Conservation (phyloP, 73 alveolate species). For the Paramecium sexaurelia region DNA sequence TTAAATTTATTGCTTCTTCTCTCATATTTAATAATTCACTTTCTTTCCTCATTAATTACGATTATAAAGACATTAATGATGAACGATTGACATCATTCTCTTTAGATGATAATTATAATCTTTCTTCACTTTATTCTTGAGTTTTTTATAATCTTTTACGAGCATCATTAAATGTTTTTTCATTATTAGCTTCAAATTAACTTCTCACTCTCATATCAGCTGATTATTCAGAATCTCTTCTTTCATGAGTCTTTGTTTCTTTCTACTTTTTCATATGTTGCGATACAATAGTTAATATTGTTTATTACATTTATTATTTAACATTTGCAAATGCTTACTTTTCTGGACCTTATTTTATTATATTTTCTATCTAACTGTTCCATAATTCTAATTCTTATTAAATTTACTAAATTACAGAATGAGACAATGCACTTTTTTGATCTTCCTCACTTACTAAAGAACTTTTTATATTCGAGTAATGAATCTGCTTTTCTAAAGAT, state of each 20-base stretch:
- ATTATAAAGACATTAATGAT: constrained; percentile 20
- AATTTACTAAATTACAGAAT: neutral
- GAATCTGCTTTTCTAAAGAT: constrained; percentile 14
- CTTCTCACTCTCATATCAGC: neutral
- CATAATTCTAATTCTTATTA: constrained; percentile 38
- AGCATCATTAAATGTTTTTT: constrained; percentile 43
- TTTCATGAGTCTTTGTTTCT: constrained; percentile 12
- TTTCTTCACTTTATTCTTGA: neutral
- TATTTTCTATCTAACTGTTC: constrained; percentile 35
- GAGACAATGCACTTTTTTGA: neutral
- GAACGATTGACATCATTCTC: constrained; percentile 49
- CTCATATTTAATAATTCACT: constrained; percentile 36
- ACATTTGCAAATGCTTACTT: neutral
- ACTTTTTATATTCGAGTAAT: constrained; percentile 37
- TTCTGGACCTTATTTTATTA: constrained; percentile 1
- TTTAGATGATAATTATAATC: neutral
- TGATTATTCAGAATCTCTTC: constrained; percentile 26
- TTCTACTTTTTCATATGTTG: constrained; percentile 15
- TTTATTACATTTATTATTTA: constrained; percentile 13
- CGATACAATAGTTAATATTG: constrained; percentile 7
- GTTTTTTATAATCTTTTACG: neutral
- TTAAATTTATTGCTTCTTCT: constrained; percentile 25
- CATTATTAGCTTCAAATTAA: constrained; percentile 15
- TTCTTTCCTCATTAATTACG: constrained; percentile 10
- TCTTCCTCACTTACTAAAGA: constrained; percentile 48